Conservation (phyloP, 345 rosid genomes). For the Salix koriyanagi region DNA sequence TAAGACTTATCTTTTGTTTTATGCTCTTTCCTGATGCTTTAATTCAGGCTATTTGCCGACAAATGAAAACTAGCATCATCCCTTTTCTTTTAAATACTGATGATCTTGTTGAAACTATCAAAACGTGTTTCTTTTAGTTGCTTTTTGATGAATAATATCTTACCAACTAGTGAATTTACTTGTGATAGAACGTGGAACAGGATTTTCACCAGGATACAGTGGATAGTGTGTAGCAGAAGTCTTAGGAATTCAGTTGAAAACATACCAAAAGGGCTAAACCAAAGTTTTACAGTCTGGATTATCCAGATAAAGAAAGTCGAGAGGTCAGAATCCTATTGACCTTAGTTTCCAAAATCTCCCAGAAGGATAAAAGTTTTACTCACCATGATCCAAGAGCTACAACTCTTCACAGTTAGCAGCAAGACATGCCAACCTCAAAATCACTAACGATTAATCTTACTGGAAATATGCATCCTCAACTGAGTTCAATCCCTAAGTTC, state of each 20-base stretch:
- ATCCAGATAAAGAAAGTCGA: background rate
- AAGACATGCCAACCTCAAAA: background rate
- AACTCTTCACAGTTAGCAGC: background rate
- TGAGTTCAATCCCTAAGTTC: background rate
- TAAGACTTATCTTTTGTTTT: constrained; percentile 5
- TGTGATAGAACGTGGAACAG: too few species aligned
- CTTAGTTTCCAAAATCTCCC: background rate
- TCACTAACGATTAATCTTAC: background rate
- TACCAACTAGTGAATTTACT: too few species aligned
- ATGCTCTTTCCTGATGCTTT: background rate
- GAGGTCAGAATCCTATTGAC: background rate
- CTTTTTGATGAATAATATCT: background rate
- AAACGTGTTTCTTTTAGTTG: background rate
- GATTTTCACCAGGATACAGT: too few species aligned
- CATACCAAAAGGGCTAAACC: background rate
- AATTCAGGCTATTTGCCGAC: background rate
- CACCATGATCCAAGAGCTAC: background rate
- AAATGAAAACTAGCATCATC: background rate
- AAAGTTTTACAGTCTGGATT: background rate
- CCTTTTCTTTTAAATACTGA: background rate
- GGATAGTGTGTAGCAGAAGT: background rate
- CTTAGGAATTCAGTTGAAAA: background rate
- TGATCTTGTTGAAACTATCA: background rate
- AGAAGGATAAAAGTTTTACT: background rate
- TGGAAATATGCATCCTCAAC: background rate